Percentiles rank a stretch among this genome's conserved stretches.
phyloP scores from a whole-genome alignment of 345 rosid genomes.

The Kandelia obovata region DNA sequence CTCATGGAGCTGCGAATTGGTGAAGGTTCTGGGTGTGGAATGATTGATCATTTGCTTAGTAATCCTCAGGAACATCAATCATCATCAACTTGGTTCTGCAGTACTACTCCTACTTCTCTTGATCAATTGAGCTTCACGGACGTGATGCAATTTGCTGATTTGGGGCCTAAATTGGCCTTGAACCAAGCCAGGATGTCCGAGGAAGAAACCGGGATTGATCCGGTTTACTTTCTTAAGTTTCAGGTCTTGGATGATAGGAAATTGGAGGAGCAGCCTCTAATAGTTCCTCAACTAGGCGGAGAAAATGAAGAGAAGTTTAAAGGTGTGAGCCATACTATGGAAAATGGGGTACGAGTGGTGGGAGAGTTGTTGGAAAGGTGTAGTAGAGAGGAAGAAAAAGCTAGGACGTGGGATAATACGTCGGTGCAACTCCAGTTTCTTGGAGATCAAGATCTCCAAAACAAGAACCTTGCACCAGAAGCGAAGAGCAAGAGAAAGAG shows the following conservation, averaged over 20 bases:
- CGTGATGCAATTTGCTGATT: slow-evolving; percentile 89
- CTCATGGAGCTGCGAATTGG: slow-evolving; percentile 28
- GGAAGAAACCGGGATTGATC: slow-evolving; percentile 63
- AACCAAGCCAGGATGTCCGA: slow-evolving; percentile 57
- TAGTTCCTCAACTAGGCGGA: slow-evolving; percentile 28
- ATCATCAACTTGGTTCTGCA: slow-evolving; percentile 36
- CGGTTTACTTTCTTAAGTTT: slow-evolving; percentile 82
- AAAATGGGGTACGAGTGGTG: slow-evolving; percentile 6
- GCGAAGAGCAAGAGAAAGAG: slow-evolving; percentile 74
- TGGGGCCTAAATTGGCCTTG: slow-evolving; percentile 65
- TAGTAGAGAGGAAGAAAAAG: slow-evolving; percentile 41
- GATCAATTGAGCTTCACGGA: slow-evolving; percentile 78
- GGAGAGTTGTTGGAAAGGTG: slow-evolving; percentile 19
- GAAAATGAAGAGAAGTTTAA: slow-evolving; percentile 22
- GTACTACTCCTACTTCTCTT: slow-evolving; percentile 38
- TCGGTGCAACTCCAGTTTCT: slow-evolving; percentile 52
- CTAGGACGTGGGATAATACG: slow-evolving; percentile 45
- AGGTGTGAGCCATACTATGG: slow-evolving; percentile 7
- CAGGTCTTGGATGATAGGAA: slow-evolving; percentile 64
- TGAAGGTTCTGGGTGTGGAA: slow-evolving; percentile 36
- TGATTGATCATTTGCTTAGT: slow-evolving; percentile 59
- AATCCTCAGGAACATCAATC: slow-evolving; percentile 29
- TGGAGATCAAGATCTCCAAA: slow-evolving; percentile 35
- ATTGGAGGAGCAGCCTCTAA: slow-evolving; percentile 26
- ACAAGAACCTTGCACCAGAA: slow-evolving; percentile 28